A percentile compares a stretch with the other conserved stretches of the same genome.
phyloP scores from a whole-genome alignment of 2,329 filamentous ascomycete species.

The Tolypocladium inflatum region DNA sequence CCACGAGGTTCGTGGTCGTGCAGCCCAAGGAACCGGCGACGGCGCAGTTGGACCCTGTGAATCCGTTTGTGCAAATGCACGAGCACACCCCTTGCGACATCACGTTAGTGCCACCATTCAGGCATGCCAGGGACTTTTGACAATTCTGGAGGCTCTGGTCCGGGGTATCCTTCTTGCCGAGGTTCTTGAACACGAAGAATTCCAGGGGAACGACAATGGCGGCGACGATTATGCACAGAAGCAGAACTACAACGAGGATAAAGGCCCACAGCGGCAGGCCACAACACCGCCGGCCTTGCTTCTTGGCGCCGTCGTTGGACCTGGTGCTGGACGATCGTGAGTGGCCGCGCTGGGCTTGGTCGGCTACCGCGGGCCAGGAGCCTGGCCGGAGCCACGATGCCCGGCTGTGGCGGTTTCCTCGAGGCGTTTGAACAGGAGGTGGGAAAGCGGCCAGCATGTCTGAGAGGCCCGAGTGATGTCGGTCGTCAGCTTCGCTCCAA shows the following conservation, averaged over 20 bases:
- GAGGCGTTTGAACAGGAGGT: slow-evolving; percentile 43
- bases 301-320: slow-evolving; percentile 16
- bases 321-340: slow-evolving; percentile 5
- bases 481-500: slow-evolving; percentile 25
- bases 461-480: slow-evolving; percentile 44
- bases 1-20: slow-evolving; percentile 36
- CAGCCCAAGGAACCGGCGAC: slow-evolving; percentile 38
- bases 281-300: slow-evolving; percentile 58
- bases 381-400: slow-evolving; percentile 32
- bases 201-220: slow-evolving; percentile 72
- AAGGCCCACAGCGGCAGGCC: slow-evolving; percentile 77
- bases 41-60: slow-evolving; percentile 52
- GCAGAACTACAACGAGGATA: slow-evolving; percentile 51
- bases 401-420: slow-evolving; percentile 32
- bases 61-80: slow-evolving; percentile 85
- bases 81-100: slow-evolving; percentile 60
- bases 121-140: slow-evolving; percentile 52
- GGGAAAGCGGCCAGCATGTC: slow-evolving; percentile 60
- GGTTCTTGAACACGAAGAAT: slow-evolving; percentile 50
- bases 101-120: slow-evolving; percentile 73
- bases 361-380: slow-evolving; percentile 40
- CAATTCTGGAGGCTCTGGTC: slow-evolving; percentile 41
- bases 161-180: slow-evolving; percentile 24
- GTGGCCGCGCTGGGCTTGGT: slow-evolving; percentile 6
- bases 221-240: slow-evolving; percentile 65